A percentile compares a stretch with the other conserved stretches of the same genome.
These are phyloP conservation scores for Exophiala oligosperma DNA, from an alignment of 2,329 filamentous ascomycete species.

Conservation along the genomic window DNA sequence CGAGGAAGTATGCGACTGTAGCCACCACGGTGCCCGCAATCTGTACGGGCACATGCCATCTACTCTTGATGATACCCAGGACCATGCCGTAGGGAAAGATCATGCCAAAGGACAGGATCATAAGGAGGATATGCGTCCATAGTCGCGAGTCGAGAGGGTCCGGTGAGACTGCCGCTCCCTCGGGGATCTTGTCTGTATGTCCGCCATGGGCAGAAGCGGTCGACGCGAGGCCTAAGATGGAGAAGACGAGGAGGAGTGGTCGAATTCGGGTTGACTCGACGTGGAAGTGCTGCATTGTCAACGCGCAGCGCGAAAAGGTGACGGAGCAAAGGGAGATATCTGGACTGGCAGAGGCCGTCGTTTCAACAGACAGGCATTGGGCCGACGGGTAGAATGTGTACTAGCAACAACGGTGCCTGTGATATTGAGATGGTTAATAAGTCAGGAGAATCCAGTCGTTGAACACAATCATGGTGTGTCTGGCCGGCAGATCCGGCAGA, in stretches of 20 bases:
- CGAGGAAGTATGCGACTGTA: slow-evolving; percentile 83
- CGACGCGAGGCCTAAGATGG: slow-evolving; percentile 32
- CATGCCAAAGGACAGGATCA: slow-evolving; percentile 84
- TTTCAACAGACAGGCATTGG: slow-evolving; percentile 9
- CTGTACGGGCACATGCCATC: slow-evolving; percentile 93
- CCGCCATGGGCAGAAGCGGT: slow-evolving; percentile 51
- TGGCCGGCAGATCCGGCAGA: too few species aligned
- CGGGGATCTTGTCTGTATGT: slow-evolving; percentile 61
- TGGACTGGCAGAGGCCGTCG: not conserved
- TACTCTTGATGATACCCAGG: slow-evolving; percentile 81
- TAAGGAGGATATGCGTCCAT: slow-evolving; percentile 92
- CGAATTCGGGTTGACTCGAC: slow-evolving; percentile 1
- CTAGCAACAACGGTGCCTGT: too few species aligned
- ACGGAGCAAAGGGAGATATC: not conserved
- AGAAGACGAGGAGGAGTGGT: slow-evolving; percentile 7
- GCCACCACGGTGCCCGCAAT: slow-evolving; percentile 72
- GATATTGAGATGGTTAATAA: not conserved
- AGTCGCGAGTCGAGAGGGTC: slow-evolving; percentile 80
- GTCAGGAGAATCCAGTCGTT: not conserved
- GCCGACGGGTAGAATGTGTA: not conserved
- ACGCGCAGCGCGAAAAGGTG: not conserved
- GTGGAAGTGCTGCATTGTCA: slow-evolving; percentile 13
- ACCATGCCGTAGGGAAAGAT: slow-evolving; percentile 96
- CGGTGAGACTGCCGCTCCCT: slow-evolving; percentile 67
- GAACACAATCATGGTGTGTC: too few species aligned